Evolutionary conservation across 148 eudicot species (phyloP).

Genomic region (Rheum nobile): DNA sequence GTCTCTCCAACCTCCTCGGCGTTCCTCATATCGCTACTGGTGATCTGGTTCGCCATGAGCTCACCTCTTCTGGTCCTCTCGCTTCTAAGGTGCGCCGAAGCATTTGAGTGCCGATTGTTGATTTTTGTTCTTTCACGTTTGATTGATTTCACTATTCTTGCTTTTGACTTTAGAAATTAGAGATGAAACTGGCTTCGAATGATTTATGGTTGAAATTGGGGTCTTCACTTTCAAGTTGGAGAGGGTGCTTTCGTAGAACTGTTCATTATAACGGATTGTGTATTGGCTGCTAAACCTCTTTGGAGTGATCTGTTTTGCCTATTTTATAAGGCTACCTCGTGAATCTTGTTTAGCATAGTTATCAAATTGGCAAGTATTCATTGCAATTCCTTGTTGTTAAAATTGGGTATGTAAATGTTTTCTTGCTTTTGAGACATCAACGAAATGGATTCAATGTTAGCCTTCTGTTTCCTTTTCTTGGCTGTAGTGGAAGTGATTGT

Average conservation of each 20-base stretch:
- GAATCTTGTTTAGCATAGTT: neutral
- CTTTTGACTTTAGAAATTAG: neutral
- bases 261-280: neutral
- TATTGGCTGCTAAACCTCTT: neutral
- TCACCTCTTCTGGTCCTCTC: slow-evolving; percentile 52
- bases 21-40: slow-evolving; percentile 94
- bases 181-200: neutral
- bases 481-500: neutral
- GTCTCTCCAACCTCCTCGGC: slow-evolving; percentile 57
- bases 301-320: neutral
- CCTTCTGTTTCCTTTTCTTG: neutral
- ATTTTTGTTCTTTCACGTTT: neutral
- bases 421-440: neutral
- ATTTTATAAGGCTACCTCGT: neutral
- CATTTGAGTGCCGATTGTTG: neutral
- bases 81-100: slow-evolving; percentile 35
- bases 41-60: slow-evolving; percentile 78
- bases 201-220: neutral
- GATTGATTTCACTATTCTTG: too few relatives aligned
- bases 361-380: neutral
- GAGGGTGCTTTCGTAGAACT: neutral
- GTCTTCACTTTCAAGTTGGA: neutral
- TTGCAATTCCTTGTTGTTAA: neutral
- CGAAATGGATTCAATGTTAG: neutral
- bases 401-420: neutral